Conservation (phyloP, 2,329 filamentous ascomycete genomes). For the Verticillium dahliae region DNA sequence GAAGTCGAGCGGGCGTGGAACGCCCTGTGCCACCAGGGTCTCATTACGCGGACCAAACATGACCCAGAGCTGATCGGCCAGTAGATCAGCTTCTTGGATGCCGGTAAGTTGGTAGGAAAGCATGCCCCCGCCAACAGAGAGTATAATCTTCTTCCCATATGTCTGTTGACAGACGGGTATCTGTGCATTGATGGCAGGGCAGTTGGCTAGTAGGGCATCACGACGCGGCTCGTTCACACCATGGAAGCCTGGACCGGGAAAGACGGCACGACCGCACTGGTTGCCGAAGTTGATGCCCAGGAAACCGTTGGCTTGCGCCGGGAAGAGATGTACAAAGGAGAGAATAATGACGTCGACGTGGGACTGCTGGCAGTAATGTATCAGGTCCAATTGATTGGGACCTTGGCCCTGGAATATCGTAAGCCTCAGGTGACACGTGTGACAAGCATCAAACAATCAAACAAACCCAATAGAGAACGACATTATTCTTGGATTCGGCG, state of each 20-base stretch:
- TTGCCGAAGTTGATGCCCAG: constrained; percentile 35
- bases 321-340: constrained; percentile 34
- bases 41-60: constrained; percentile 31
- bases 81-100: constrained; percentile 24
- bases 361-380: constrained; percentile 29
- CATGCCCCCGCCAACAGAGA: constrained; percentile 32
- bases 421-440: background rate
- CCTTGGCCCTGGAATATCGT: constrained; percentile 28
- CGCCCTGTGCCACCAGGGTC: constrained; percentile 19
- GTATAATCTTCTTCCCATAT: constrained; percentile 30
- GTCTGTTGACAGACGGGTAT: constrained; percentile 30
- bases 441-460: too few species aligned
- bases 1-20: constrained; percentile 11
- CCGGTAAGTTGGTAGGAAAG: constrained; percentile 28
- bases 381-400: constrained; percentile 25
- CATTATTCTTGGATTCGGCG: constrained; percentile 26
- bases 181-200: constrained; percentile 25
- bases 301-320: constrained; percentile 32
- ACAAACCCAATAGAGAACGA: constrained; percentile 35
- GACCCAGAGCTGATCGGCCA: constrained; percentile 28
- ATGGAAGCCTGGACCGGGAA: constrained; percentile 23
- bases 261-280: constrained; percentile 25
- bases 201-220: constrained; percentile 24
- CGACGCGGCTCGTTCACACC: constrained; percentile 20
- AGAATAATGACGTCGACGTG: constrained; percentile 35